Evolutionary conservation across 371 early-diverging fungal species (phyloP).

Genomic region (Haplosporangium sp.): DNA sequence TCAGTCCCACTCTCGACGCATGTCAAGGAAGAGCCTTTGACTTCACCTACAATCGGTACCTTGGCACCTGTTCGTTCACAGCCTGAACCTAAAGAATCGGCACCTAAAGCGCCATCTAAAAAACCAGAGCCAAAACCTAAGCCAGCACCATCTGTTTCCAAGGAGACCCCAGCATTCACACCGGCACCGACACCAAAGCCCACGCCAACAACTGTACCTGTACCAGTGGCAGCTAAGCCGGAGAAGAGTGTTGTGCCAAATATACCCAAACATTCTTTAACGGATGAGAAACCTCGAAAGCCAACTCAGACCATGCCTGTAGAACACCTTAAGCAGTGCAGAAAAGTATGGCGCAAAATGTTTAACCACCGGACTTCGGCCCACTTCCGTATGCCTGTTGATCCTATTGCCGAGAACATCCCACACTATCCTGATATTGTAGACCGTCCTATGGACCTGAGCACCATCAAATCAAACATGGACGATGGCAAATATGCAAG

Average conservation of each 20-base stretch:
- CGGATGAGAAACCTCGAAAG: constrained; percentile 22
- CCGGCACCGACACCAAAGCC: not conserved
- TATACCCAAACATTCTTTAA: not conserved
- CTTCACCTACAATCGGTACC: constrained; percentile 19
- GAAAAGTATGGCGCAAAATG: constrained; percentile 40
- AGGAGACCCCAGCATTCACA: not conserved
- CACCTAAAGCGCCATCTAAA: constrained; percentile 19
- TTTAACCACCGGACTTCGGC: constrained; percentile 18
- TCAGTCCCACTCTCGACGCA: constrained; percentile 3
- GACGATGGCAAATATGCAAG: constrained; percentile 68
- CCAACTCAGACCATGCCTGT: constrained; percentile 18
- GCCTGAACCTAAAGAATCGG: constrained; percentile 7
- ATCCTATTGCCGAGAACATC: constrained; percentile 83
- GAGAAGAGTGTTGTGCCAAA: constrained; percentile 7
- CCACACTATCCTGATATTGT: constrained; percentile 90
- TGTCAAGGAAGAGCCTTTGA: constrained; percentile 43
- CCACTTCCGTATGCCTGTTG: constrained; percentile 90
- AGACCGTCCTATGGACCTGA: constrained; percentile 96
- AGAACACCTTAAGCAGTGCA: constrained; percentile 34
- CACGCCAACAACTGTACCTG: not conserved
- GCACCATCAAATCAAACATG: constrained; percentile 88
- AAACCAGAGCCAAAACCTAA: constrained; percentile 36
- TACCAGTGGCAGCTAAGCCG: not conserved
- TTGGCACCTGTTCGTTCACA: not conserved
- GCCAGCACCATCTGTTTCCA: constrained; percentile 10